These are phyloP conservation scores for Dionaea muscipula DNA, from an alignment of 179 eudicot species.

Conservation along the genomic window DNA sequence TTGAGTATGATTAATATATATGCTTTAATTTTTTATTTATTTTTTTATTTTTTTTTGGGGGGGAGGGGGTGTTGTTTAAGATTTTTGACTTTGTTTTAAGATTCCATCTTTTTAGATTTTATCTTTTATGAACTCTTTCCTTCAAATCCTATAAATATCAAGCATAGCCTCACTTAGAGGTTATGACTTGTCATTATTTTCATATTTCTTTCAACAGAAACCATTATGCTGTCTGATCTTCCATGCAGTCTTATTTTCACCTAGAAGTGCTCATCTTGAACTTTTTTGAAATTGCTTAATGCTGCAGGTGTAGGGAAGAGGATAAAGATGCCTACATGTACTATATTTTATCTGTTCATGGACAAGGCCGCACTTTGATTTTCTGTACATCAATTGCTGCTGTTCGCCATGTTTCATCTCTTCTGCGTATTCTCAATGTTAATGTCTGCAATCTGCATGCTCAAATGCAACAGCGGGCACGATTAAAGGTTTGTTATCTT, in stretches of 20 bases:
- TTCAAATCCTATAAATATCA: too few relatives aligned
- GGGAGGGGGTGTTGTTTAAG: too few relatives aligned
- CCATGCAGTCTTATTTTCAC: background rate
- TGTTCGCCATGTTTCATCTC: conserved; percentile 65
- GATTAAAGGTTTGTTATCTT: conserved; percentile 55
- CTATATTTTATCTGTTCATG: conserved; percentile 79
- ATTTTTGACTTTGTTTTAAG: too few relatives aligned
- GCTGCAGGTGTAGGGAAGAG: conserved; percentile 76
- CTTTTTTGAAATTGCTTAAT: conserved; percentile 3
- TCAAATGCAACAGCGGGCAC: conserved; percentile 90
- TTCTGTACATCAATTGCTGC: conserved; percentile 91
- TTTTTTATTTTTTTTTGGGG: too few relatives aligned
- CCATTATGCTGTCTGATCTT: background rate
- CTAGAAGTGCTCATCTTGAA: background rate
- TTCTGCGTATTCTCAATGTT: conserved; percentile 53
- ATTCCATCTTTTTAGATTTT: too few relatives aligned
- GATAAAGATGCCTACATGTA: conserved; percentile 90
- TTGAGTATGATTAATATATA: too few relatives aligned
- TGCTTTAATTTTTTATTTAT: too few relatives aligned
- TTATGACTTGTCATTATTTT: too few relatives aligned
- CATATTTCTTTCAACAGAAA: background rate
- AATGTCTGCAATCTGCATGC: conserved; percentile 65
- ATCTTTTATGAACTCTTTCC: too few relatives aligned
- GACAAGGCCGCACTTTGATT: conserved; percentile 80
- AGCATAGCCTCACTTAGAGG: background rate